A percentile compares a stretch with the other conserved stretches of the same genome.
Evolutionary conservation across 2,329 filamentous ascomycete genomes (phyloP).

Genomic region (Phoma sp.): DNA sequence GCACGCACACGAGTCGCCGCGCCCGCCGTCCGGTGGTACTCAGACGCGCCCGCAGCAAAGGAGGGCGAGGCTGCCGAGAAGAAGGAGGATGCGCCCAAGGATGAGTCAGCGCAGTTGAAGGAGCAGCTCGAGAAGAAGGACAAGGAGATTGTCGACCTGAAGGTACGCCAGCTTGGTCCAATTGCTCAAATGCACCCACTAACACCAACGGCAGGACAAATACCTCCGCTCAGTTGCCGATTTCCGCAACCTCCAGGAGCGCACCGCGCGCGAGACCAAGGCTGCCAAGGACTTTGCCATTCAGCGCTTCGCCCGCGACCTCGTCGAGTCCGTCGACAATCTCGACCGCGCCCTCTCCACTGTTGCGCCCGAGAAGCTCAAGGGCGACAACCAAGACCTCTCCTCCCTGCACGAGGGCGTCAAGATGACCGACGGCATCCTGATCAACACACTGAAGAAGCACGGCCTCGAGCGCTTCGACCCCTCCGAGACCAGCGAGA

Average conservation of each 20-base stretch:
- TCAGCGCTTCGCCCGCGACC: slow-evolving; percentile 90
- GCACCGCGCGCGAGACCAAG: slow-evolving; percentile 89
- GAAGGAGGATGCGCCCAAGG: slow-evolving; percentile 54
- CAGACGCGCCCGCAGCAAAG: slow-evolving; percentile 55
- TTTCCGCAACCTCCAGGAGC: slow-evolving; percentile 97
- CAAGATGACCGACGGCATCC: slow-evolving; percentile 91
- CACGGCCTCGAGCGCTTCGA: slow-evolving; percentile 92
- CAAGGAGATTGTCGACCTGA: slow-evolving; percentile 79
- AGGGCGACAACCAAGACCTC: slow-evolving; percentile 73
- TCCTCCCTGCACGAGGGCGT: slow-evolving; percentile 84
- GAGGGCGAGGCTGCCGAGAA: slow-evolving; percentile 52
- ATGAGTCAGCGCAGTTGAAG: slow-evolving; percentile 53
- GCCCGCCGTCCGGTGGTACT: slow-evolving; percentile 54
- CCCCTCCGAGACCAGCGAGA: slow-evolving; percentile 73
- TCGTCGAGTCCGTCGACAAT: slow-evolving; percentile 96
- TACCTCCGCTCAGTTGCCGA: slow-evolving; percentile 94
- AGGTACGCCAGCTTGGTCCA: slow-evolving; percentile 64
- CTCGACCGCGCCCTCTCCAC: slow-evolving; percentile 88
- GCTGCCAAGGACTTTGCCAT: slow-evolving; percentile 90
- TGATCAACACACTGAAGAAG: slow-evolving; percentile 88
- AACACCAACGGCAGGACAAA: slow-evolving; percentile 73
- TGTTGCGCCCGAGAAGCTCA: slow-evolving; percentile 78
- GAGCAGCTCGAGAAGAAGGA: slow-evolving; percentile 76
- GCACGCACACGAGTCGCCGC: slow-evolving; percentile 40
- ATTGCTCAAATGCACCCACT: not conserved